Evolutionary conservation across 306 rosid genomes (phyloP).

Genomic region (Malus sieversii): DNA sequence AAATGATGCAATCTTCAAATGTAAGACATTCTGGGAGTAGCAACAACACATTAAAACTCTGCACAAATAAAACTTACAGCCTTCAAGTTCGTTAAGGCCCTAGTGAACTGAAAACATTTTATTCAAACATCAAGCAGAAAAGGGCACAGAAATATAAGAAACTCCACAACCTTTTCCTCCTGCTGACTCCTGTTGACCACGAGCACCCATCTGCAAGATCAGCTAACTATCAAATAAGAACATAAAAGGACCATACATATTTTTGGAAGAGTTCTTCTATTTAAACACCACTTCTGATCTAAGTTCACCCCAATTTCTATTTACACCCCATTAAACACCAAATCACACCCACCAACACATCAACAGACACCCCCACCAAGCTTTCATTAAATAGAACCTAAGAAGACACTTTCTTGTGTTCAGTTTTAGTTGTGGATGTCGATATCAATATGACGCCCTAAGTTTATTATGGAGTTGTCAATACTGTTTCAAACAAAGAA

Average conservation of each 20-base stretch:
- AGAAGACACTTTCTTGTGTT: no score
- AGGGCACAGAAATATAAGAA: slow-evolving; percentile 4
- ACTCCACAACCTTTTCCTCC: slow-evolving; percentile 7
- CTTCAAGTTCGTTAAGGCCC: slow-evolving; percentile 4
- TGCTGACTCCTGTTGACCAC: slow-evolving; percentile 22
- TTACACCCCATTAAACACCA: no score
- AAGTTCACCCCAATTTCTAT: no score
- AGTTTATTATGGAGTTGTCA: no score
- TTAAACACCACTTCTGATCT: no score
- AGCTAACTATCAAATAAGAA: slow-evolving; percentile 14
- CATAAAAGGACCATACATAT: background rate
- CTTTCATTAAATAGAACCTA: no score
- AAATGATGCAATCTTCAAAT: slow-evolving; percentile 4
- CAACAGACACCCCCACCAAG: no score
- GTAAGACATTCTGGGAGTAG: background rate
- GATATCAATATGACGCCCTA: no score
- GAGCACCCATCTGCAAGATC: slow-evolving; percentile 32
- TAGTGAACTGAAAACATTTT: slow-evolving; percentile 12
- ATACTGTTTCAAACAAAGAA: no score
- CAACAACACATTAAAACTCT: background rate
- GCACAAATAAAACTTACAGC: slow-evolving; percentile 3
- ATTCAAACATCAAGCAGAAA: slow-evolving; percentile 5
- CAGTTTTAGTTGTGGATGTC: no score
- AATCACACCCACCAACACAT: no score
- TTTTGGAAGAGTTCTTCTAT: no score